phyloP scores from a whole-genome alignment of 306 rosid species.

The Rosa persica region DNA sequence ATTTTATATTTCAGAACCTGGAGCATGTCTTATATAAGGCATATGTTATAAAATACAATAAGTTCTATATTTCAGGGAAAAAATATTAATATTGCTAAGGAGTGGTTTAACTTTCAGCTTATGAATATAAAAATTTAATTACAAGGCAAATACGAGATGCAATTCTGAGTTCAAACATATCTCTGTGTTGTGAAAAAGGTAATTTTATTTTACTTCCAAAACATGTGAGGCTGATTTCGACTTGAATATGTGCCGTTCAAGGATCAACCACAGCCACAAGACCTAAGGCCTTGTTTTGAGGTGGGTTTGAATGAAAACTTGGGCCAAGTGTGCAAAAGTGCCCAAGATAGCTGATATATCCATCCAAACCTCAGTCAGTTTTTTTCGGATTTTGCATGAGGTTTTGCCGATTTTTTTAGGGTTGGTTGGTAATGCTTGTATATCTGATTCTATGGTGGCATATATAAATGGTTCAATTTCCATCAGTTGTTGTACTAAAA shows the following conservation, averaged over 20 bases:
- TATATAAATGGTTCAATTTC: neutral
- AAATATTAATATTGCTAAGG: neutral
- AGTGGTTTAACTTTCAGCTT: neutral
- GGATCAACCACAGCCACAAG: neutral
- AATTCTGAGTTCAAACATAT: neutral
- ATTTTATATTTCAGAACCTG: neutral
- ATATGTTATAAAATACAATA: neutral
- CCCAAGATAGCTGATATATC: neutral
- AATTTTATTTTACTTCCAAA: no score
- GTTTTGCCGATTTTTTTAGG: neutral
- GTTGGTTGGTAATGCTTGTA: neutral
- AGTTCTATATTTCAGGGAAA: neutral
- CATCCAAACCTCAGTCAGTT: neutral
- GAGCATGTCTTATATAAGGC: neutral
- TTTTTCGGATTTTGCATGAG: neutral
- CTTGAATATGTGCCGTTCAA: neutral
- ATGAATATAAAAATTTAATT: neutral
- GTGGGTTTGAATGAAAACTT: neutral
- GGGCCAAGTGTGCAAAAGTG: neutral
- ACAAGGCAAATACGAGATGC: neutral
- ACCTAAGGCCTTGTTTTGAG: neutral
- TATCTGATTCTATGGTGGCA: neutral
- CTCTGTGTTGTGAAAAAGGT: neutral
- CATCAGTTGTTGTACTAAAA: neutral
- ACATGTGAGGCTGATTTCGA: no score